These are phyloP conservation scores for Thymus quinquecostatus DNA, from an alignment of 257 asterid genomes.

Conservation along the genomic window DNA sequence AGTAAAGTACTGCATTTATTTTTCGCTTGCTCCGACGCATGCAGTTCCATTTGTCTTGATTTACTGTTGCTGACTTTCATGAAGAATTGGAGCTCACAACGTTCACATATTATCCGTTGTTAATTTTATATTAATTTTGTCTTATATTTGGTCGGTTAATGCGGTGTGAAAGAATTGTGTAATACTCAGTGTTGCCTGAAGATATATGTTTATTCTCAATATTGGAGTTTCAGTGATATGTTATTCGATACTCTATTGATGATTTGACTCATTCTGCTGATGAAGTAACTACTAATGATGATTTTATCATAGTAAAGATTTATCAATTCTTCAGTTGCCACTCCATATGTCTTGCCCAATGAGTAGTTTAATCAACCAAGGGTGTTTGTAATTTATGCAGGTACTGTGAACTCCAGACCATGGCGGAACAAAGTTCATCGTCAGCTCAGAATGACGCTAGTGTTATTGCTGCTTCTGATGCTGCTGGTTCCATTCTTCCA, in stretches of 20 bases:
- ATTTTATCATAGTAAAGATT: background rate
- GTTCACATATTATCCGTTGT: no score
- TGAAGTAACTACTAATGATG: background rate
- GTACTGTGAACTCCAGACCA: conserved; percentile 26
- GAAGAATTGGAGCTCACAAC: no score
- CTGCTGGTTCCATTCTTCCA: conserved; percentile 36
- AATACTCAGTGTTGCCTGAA: background rate
- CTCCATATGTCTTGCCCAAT: background rate
- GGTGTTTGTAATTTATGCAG: conserved; percentile 25
- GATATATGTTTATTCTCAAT: background rate
- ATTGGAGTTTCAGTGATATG: background rate
- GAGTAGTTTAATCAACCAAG: background rate
- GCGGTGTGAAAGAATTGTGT: background rate
- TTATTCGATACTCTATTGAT: background rate
- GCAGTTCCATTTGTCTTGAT: no score
- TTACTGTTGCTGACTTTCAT: no score
- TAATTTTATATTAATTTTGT: no score
- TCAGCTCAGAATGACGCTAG: conserved; percentile 33
- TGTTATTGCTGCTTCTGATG: conserved; percentile 35
- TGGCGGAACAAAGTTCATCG: conserved; percentile 37
- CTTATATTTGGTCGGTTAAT: background rate
- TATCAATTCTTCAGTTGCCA: background rate
- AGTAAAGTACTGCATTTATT: no score
- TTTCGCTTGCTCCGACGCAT: no score
- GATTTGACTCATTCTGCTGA: background rate